Evolutionary conservation across 2,329 filamentous ascomycete genomes (phyloP).

Genomic region (Fulvia fulva): DNA sequence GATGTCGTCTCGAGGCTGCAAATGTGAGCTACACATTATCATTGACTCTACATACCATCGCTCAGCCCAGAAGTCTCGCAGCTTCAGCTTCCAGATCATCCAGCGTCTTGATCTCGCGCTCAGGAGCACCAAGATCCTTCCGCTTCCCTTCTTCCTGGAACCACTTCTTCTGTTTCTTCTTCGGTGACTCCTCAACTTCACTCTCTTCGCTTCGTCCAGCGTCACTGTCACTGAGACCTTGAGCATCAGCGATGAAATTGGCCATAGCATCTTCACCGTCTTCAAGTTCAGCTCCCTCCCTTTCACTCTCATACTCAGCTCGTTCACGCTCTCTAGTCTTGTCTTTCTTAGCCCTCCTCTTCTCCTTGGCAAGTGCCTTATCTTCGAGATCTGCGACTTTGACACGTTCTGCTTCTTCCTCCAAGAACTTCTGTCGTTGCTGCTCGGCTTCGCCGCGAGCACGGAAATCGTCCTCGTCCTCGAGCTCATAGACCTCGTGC

Average conservation of each 20-base stretch:
- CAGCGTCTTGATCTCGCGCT: constrained; percentile 67
- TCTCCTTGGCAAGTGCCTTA: constrained; percentile 74
- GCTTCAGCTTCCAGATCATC: constrained; percentile 77
- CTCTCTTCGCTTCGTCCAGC: constrained; percentile 42
- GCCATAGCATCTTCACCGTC: constrained; percentile 39
- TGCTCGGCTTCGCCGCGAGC: constrained; percentile 69
- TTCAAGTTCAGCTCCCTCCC: constrained; percentile 16
- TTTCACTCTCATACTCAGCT: constrained; percentile 41
- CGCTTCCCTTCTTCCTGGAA: constrained; percentile 64
- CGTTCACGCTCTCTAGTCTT: constrained; percentile 66
- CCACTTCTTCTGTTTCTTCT: constrained; percentile 73
- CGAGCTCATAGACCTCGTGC: constrained; percentile 82
- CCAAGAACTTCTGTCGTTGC: constrained; percentile 74
- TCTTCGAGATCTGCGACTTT: constrained; percentile 73
- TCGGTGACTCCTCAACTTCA: constrained; percentile 43
- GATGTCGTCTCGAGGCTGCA: not conserved
- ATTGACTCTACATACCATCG: not conserved
- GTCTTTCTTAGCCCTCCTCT: constrained; percentile 70
- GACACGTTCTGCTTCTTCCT: constrained; percentile 68
- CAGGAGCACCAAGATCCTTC: constrained; percentile 48
- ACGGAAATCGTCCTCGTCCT: constrained; percentile 76
- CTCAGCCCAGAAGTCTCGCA: constrained; percentile 57
- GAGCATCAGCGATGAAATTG: constrained; percentile 40
- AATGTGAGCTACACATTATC: not conserved
- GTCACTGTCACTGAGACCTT: constrained; percentile 27